phyloP scores from a whole-genome alignment of 257 asterid species.

The Capsicum pubescens region DNA sequence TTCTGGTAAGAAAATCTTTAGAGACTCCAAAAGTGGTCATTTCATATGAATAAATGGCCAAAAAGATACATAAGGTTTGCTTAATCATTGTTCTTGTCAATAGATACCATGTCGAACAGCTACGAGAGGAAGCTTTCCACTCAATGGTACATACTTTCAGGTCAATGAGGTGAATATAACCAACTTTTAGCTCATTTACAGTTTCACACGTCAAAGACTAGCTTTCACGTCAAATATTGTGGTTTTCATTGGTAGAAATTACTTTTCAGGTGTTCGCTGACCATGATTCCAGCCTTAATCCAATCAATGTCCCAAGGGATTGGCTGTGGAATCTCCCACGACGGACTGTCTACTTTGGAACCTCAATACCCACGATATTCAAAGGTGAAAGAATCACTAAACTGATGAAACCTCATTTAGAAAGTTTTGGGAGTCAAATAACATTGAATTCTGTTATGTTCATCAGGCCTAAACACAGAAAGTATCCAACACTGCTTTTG shows the following conservation, averaged over 20 bases:
- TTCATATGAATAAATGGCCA: slow-evolving; percentile 1
- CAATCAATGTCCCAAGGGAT: slow-evolving; percentile 80
- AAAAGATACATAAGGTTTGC: slow-evolving; percentile 25
- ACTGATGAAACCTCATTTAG: slow-evolving; percentile 19
- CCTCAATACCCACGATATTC: slow-evolving; percentile 88
- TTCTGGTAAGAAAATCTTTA: slow-evolving; percentile 62
- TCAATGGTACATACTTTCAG: slow-evolving; percentile 97
- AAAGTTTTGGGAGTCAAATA: slow-evolving; percentile 29
- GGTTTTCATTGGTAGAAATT: slow-evolving; percentile 30
- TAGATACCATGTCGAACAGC: slow-evolving; percentile 99
- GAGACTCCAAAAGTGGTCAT: slow-evolving; percentile 27
- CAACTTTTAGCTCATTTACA: slow-evolving; percentile 30
- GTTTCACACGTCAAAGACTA: slow-evolving; percentile 25
- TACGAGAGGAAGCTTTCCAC: slow-evolving; percentile 98
- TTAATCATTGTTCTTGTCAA: slow-evolving; percentile 31
- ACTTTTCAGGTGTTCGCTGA: slow-evolving; percentile 87
- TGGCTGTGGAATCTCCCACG: slow-evolving; percentile 94
- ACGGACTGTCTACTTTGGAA: slow-evolving; percentile 92
- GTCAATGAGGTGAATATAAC: slow-evolving; percentile 80
- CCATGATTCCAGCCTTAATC: slow-evolving; percentile 83
- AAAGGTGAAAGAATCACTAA: slow-evolving; percentile 61
- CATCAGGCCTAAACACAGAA: slow-evolving; percentile 75
- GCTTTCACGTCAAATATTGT: slow-evolving; percentile 17
- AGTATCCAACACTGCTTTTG: slow-evolving; percentile 93
- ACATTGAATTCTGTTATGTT: slow-evolving; percentile 36